Conservation (phyloP, 371 early-diverging fungal genomes). For the Umbelopsis sp. region DNA sequence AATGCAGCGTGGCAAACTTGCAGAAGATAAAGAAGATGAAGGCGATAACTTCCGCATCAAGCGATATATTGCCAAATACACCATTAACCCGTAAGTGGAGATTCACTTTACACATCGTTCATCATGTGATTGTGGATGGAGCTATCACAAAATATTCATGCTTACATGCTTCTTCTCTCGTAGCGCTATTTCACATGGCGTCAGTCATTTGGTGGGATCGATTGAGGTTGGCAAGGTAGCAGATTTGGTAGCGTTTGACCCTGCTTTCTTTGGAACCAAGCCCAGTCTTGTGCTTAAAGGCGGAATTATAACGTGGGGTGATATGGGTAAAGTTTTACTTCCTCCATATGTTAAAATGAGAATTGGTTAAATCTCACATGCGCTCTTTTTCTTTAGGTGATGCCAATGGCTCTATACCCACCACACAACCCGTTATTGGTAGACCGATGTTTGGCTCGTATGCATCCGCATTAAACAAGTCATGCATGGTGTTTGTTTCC, state of each 20-base stretch:
- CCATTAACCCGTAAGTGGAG: constrained; percentile 84
- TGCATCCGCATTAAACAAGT: constrained; percentile 58
- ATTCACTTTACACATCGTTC: neutral
- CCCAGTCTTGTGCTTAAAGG: constrained; percentile 86
- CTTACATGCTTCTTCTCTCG: neutral
- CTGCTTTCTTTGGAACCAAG: constrained; percentile 87
- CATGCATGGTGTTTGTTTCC: constrained; percentile 81
- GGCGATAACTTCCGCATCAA: constrained; percentile 80
- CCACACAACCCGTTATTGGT: constrained; percentile 84
- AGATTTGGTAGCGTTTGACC: constrained; percentile 85
- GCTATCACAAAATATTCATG: neutral
- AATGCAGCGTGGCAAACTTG: constrained; percentile 72
- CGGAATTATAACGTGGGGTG: constrained; percentile 80
- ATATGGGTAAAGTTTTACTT: constrained; percentile 56
- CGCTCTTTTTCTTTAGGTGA: constrained; percentile 49
- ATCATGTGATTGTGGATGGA: neutral
- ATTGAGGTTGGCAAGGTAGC: constrained; percentile 92
- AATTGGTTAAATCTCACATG: neutral
- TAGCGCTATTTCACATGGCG: constrained; percentile 86
- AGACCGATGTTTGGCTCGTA: constrained; percentile 84
- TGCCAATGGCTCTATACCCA: constrained; percentile 85
- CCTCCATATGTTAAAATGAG: neutral
- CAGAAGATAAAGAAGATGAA: constrained; percentile 46
- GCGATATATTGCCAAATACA: constrained; percentile 94
- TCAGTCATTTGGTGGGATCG: constrained; percentile 89